Evolutionary conservation across 495 filamentous ascomycete genomes (phyloP), one percentile per base, ranked within the genome.

Genomic region (Annulohypoxylon stygium): DNA sequence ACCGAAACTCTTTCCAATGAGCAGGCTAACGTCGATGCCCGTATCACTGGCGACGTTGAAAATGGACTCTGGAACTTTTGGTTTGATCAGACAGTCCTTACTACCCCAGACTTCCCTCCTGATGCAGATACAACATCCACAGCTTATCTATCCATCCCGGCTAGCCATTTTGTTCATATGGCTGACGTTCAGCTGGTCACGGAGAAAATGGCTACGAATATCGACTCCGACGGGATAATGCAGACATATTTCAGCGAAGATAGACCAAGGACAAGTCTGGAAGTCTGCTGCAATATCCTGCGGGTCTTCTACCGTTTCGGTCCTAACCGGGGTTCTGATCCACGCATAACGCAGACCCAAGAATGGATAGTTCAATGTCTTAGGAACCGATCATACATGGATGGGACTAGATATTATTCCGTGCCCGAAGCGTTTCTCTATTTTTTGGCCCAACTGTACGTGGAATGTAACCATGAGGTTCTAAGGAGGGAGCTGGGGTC

Each of bases 81-180:
- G 41, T 65, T 41, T 34, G 62, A 59, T 9, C 33, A 68, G 18
- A 73, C 73, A 5, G 37, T 69, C 11, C 34, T 53, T 1, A 65
- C 58, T 26, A 61, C 73, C 1, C 55, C 50, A 45, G 39, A 69
- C 2, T 71, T 69, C 47, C 73, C 76, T 20, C 41, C 50, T 3
- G 70, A 78, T 43, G 63, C 58, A 12, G 73, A 78, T 26, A 78
- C 76, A 7, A 78, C 76, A 18, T 73, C 69, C 0, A 68, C 59
- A 18, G 76, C 76, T n/a, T 78, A 78, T 45, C 26, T 74, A n/a
- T 73, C 69, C 18, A 9, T 78, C n/a, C 66, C 70, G 1, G 2
- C 37, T 25, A 25, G 48, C 10, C 55, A 75, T 18, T 63, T 68
- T 0, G 5, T 23, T 1, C 7, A 26, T 4, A 23, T 71, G 2